Conservation (phyloP, 202 grass and related monocot genomes). For the Schoenoplectus triqueter region DNA sequence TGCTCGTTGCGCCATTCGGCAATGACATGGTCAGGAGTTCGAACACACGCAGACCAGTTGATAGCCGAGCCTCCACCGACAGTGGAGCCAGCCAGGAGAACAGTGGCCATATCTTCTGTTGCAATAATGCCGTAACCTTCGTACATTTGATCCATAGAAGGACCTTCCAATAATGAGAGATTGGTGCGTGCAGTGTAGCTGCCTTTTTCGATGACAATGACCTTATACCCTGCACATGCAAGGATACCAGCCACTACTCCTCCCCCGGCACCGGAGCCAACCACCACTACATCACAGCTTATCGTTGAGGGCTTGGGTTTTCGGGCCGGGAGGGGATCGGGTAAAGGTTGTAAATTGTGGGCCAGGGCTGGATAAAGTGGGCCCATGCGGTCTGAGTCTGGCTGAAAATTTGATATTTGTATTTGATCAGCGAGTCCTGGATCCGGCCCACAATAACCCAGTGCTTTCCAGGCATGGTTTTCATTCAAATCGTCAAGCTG, state of each 20-base stretch:
- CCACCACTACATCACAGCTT: slow-evolving; percentile 40
- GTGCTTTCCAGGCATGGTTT: slow-evolving; percentile 46
- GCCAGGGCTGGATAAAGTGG: slow-evolving; percentile 33
- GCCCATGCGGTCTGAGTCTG: not conserved
- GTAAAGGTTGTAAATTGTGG: too few relatives aligned
- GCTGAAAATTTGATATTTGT: slow-evolving; percentile 20
- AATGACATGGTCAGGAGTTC: slow-evolving; percentile 46
- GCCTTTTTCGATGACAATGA: slow-evolving; percentile 54
- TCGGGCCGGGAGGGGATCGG: not conserved
- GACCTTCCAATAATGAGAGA: slow-evolving; percentile 47
- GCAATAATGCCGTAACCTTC: slow-evolving; percentile 40
- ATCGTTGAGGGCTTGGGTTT: slow-evolving; percentile 32
- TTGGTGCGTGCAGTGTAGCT: slow-evolving; percentile 19
- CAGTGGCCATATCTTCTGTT: slow-evolving; percentile 25
- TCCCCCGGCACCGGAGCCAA: slow-evolving; percentile 50
- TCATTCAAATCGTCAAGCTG: slow-evolving; percentile 37
- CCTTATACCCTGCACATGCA: slow-evolving; percentile 47
- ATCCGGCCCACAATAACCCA: slow-evolving; percentile 50
- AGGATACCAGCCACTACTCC: slow-evolving; percentile 50
- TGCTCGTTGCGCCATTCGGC: slow-evolving; percentile 43
- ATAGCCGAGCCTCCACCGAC: slow-evolving; percentile 47
- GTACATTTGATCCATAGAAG: slow-evolving; percentile 42
- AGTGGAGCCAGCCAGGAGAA: slow-evolving; percentile 44
- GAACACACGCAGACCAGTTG: slow-evolving; percentile 51
- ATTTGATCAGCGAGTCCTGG: slow-evolving; percentile 15